Evolutionary conservation across 805 yeast species (phyloP), one percentile per base, ranked within the genome.

Genomic region (Candida peoriensis): DNA sequence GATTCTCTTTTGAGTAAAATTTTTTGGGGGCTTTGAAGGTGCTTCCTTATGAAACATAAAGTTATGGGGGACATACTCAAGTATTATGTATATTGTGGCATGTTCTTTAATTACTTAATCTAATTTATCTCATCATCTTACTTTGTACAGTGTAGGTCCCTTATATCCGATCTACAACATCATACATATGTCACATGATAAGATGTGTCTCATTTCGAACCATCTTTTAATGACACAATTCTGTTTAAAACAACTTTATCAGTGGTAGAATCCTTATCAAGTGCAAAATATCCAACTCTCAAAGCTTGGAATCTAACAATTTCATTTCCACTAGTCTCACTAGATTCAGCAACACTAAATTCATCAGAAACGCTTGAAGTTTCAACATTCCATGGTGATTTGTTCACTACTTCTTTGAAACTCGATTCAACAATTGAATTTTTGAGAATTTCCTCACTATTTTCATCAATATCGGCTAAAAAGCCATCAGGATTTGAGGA

Each of bases 221-320:
- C 42, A 19, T 87, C 95, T 68, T 90, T 93, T 63, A 93, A 74
- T 11, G 96, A 81, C 27, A 93, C 98, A 52, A 90, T 87, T 60
- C 96, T 76, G 66, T 93, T 93, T 57, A 93, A 68, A 22, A 93
- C 72, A 44, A 89, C 63, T 39, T 66, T 69, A 20, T 74, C 80
- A 14, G 64, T 70, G 8, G 70, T 63, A 37, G 85, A 64, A 44
- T 90, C 97, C 48, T 72, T 75, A 58, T 93, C 98, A 58, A 87
- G 60, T 54, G 96, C 80, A 75, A 88, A 93, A 63, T 93, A 93
- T 20, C 98, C 98, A 30, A 86, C 90, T 65, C 98, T 78, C 61
- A 93, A 74, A 20, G 96, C 98, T 68, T 93, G 98, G 87, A 93
- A 93, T 62, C 98, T 77, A 21, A 85, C 87, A n/a, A 89, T 74